Percentiles rank a stretch among this genome's conserved stretches.
Evolutionary conservation across 257 asterid genomes (phyloP).

Genomic region (Gentiana dahurica): DNA sequence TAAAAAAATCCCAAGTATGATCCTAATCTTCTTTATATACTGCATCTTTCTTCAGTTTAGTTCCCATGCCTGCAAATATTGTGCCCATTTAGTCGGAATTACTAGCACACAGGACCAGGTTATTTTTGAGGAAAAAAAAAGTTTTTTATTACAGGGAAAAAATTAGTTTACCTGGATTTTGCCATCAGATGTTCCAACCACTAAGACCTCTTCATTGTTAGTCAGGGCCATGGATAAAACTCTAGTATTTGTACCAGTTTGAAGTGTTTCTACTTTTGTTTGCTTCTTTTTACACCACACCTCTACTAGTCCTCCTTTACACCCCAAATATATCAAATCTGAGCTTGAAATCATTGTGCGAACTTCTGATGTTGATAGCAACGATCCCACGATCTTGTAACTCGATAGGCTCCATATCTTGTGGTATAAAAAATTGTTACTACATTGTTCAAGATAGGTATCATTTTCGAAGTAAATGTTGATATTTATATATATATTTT

Average conservation of each 20-base stretch:
- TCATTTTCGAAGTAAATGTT: neutral
- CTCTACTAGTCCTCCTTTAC: slow-evolving; percentile 57
- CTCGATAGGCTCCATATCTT: slow-evolving; percentile 70
- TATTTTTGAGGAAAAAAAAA: neutral
- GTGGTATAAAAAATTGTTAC: neutral
- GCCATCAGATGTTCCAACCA: slow-evolving; percentile 77
- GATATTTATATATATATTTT: too few relatives aligned
- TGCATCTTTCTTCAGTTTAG: slow-evolving; percentile 33
- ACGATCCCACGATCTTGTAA: slow-evolving; percentile 43
- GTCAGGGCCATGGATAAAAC: slow-evolving; percentile 60
- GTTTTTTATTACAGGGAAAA: neutral
- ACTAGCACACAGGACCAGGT: neutral
- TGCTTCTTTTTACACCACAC: slow-evolving; percentile 70
- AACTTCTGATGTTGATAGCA: slow-evolving; percentile 47
- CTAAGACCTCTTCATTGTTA: slow-evolving; percentile 41
- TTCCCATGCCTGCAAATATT: slow-evolving; percentile 50
- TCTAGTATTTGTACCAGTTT: slow-evolving; percentile 32
- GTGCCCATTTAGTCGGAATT: neutral
- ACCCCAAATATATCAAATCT: slow-evolving; percentile 61
- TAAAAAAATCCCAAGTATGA: too few relatives aligned
- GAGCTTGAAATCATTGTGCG: slow-evolving; percentile 55
- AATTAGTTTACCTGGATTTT: slow-evolving; percentile 49
- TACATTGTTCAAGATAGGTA: slow-evolving; percentile 1
- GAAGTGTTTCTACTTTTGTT: slow-evolving; percentile 55
- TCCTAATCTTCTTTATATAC: neutral